These are phyloP conservation scores for Sodiomyces alkalinus DNA, from an alignment of 2,329 filamentous ascomycete genomes.

Conservation along the genomic window DNA sequence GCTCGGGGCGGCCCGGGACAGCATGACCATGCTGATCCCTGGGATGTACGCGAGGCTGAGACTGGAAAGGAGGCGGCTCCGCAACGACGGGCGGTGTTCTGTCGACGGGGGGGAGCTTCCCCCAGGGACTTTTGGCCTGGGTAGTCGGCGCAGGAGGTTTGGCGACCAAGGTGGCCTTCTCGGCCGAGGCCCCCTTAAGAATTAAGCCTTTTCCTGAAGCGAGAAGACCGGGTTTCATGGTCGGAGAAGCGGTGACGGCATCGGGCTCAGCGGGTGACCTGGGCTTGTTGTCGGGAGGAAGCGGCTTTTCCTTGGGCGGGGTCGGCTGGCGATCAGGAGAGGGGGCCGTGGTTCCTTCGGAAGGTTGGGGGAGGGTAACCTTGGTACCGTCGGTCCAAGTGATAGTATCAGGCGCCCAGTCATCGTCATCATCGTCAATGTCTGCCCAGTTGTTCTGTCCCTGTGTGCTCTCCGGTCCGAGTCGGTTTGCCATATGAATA, in stretches of 20 bases:
- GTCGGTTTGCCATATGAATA: slow-evolving; percentile 67
- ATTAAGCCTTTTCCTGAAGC: slow-evolving; percentile 45
- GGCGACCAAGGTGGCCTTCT: slow-evolving; percentile 58
- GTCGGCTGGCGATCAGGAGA: slow-evolving; percentile 13
- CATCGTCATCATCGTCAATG: slow-evolving; percentile 77
- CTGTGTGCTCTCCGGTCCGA: slow-evolving; percentile 58
- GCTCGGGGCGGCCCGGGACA: slow-evolving; percentile 21
- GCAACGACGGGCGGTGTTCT: slow-evolving; percentile 56
- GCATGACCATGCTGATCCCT: slow-evolving; percentile 2
- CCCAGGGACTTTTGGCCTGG: slow-evolving; percentile 85
- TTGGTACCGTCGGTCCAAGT: slow-evolving; percentile 85
- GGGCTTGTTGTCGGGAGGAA: slow-evolving; percentile 22
- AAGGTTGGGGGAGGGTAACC: slow-evolving; percentile 48
- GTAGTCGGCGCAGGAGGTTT: slow-evolving; percentile 53
- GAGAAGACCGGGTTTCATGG: slow-evolving; percentile 28
- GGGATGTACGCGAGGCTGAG: slow-evolving; percentile 27
- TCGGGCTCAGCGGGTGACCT: slow-evolving; percentile 20
- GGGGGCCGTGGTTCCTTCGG: slow-evolving; percentile 30
- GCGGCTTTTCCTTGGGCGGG: slow-evolving; percentile 14
- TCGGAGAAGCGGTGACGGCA: slow-evolving; percentile 23
- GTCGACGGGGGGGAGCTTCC: slow-evolving; percentile 69
- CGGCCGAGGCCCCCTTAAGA: slow-evolving; percentile 45
- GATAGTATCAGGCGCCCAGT: slow-evolving; percentile 73
- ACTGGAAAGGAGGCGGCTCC: slow-evolving; percentile 28
- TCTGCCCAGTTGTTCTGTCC: slow-evolving; percentile 80